Conservation (phyloP, 2,329 filamentous ascomycete species). For the Fusarium udum region DNA sequence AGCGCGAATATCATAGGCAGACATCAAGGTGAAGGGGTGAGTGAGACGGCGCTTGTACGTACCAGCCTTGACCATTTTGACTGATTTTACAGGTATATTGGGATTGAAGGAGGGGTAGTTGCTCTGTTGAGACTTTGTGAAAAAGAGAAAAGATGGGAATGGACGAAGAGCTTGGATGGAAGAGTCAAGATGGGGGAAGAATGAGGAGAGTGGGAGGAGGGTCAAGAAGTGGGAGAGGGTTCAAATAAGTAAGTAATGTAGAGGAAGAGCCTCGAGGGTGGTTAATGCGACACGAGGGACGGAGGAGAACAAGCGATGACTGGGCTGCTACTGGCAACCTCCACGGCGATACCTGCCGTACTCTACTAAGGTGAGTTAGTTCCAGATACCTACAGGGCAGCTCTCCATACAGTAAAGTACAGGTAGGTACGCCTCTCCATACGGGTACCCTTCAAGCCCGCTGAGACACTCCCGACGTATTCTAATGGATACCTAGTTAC, state of each 20-base stretch:
- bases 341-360: slow-evolving; percentile 26
- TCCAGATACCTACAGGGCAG: neutral
- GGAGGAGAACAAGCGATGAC: slow-evolving; percentile 15
- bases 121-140: neutral
- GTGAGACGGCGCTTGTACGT: slow-evolving; percentile 44
- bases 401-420: neutral
- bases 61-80: slow-evolving; percentile 71
- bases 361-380: neutral
- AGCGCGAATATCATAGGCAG: neutral
- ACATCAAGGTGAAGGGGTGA: slow-evolving; percentile 34
- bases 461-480: slow-evolving; percentile 10
- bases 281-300: slow-evolving; percentile 22
- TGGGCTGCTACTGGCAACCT: slow-evolving; percentile 17
- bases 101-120: slow-evolving; percentile 2
- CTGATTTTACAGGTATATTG: slow-evolving; percentile 31
- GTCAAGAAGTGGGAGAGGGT: slow-evolving; percentile 36
- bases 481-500: slow-evolving; percentile 13
- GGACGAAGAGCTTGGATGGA: slow-evolving; percentile 10
- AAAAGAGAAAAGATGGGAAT: slow-evolving; percentile 5
- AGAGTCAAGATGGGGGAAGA: slow-evolving; percentile 15
- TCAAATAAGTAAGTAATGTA: slow-evolving; percentile 36
- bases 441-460: slow-evolving; percentile 3
- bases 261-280: slow-evolving; percentile 23
- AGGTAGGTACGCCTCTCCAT: neutral
- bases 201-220: slow-evolving; percentile 7